Evolutionary conservation across 1,139 yeast genomes (phyloP).

Genomic region (Yarrowia galli): DNA sequence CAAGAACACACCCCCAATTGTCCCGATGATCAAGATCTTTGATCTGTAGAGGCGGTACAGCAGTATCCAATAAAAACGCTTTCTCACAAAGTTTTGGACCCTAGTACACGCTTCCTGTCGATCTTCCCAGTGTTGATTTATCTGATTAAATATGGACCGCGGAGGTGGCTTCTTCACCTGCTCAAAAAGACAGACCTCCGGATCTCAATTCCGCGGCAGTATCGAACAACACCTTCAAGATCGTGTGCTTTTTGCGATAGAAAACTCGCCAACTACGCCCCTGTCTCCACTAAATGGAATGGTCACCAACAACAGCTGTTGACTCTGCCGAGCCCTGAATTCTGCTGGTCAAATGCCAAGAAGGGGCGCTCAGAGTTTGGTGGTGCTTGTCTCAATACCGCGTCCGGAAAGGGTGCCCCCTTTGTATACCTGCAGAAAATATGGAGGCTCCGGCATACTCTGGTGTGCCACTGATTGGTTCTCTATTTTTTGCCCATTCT

Average conservation of each 20-base stretch:
- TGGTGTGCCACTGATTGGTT: constrained; percentile 1
- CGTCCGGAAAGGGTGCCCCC: constrained; percentile 5
- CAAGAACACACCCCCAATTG: too few species aligned
- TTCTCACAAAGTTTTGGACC: constrained; percentile 12
- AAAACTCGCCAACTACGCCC: neutral
- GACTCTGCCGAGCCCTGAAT: constrained; percentile 5
- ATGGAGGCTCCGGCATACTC: neutral
- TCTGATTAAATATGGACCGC: constrained; percentile 13
- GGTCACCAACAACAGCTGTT: neutral
- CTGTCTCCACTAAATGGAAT: neutral
- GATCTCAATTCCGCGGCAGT: neutral
- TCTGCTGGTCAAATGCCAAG: constrained; percentile 1
- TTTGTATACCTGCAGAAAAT: constrained; percentile 6
- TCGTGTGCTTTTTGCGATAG: neutral
- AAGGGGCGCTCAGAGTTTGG: constrained; percentile 25
- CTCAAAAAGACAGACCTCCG: neutral
- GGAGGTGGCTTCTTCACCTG: constrained; percentile 5
- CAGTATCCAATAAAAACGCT: constrained; percentile 14
- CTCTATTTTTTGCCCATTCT: neutral
- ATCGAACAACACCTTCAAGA: neutral
- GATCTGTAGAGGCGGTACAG: neutral
- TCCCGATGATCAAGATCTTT: neutral
- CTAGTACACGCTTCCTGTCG: constrained; percentile 18
- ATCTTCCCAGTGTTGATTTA: constrained; percentile 17
- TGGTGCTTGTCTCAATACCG: constrained; percentile 10